These are phyloP conservation scores for Wilhelminamyces savonicus DNA, from an alignment of 805 yeast genomes.

Conservation along the genomic window DNA sequence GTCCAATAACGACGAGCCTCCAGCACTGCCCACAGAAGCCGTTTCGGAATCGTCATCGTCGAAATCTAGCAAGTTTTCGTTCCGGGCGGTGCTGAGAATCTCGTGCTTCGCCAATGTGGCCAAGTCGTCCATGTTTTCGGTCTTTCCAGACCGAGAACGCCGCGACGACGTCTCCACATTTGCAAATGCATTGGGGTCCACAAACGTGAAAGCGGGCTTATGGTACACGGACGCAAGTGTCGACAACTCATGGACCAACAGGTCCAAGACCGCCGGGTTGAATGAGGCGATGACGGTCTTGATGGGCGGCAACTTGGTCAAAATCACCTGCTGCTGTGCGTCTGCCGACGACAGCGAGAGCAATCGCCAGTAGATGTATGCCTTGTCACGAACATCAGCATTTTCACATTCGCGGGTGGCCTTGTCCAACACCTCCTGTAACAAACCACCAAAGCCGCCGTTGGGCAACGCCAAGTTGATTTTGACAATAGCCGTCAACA, in stretches of 20 bases:
- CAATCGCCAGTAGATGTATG: conserved; percentile 75
- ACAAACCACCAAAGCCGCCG: conserved; percentile 28
- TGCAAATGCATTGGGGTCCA: conserved; percentile 30
- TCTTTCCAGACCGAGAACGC: conserved; percentile 6
- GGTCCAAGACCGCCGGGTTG: conserved; percentile 61
- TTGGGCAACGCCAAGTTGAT: conserved; percentile 25
- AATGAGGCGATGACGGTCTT: conserved; percentile 67
- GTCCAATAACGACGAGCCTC: conserved; percentile 44
- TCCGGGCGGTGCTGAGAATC: conserved; percentile 54
- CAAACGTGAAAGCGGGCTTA: conserved; percentile 66
- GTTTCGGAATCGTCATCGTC: conserved; percentile 52
- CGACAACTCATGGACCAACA: conserved; percentile 68
- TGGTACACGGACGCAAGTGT: conserved; percentile 86
- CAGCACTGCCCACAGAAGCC: conserved; percentile 11
- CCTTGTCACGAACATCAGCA: conserved; percentile 76
- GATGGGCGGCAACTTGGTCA: conserved; percentile 63
- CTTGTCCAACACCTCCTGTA: conserved; percentile 55
- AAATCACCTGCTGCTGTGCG: conserved; percentile 46
- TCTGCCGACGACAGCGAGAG: conserved; percentile 42
- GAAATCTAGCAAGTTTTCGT: conserved; percentile 80
- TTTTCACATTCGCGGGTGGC: conserved; percentile 64
- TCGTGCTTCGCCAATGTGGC: conserved; percentile 73
- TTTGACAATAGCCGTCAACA: conserved; percentile 59
- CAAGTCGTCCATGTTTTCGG: conserved; percentile 68
- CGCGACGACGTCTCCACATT: conserved; percentile 5